Base-by-base conservation (phyloP, 2,329 filamentous ascomycete species). In the Sarocladiaceae sp. region DNA sequence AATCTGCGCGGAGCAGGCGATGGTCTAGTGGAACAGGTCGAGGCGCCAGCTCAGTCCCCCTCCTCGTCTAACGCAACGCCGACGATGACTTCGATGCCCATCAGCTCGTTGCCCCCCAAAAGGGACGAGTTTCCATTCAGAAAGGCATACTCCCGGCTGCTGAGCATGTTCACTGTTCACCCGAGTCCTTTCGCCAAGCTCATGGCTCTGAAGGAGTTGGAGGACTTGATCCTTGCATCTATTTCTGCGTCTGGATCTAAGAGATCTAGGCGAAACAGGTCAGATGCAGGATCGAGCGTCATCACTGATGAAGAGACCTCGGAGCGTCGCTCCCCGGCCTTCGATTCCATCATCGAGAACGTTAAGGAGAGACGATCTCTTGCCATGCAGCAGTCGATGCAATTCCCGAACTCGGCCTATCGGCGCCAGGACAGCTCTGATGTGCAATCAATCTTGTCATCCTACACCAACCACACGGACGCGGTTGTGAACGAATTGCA, bases 141-240 rank as follows among this genome's bases (percentile, higher is more conserved):
- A 43, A 79, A 81, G 52, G 85, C 89, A 1, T 96, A 95, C 58
- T 75, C 81, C 51, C 81, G 83, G 11, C 72, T 97, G 1, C 71
- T 97, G 24, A 82, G 80, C 50, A 89, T 88, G 67, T 95, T 98
- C 53, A 88, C 87, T 33, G 86, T 90, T 3, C 87, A 94, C 52
- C 86, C 88, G 0, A 95, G 93, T 57, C 93, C 93, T 0, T 85
- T 85, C 53, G 76, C 80, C 18, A 98, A 98, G 63, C 74, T 98
- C 11, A 83, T 84, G 51, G 84, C 87, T 0, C 70, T 97, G 4
- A 82, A 84, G 48, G 88, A 96, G 59, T 73, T 98, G 4, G 83
- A 94, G 56, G 80, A 84, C 33, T 74, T 98, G 35, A 87, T 95
- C 46, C 70, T 86, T 20, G 85, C 86, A 1, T 91, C 85, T 0